These are phyloP conservation scores for Puya raimondii DNA, from an alignment of 176 grass and related monocot species.

Conservation along the genomic window DNA sequence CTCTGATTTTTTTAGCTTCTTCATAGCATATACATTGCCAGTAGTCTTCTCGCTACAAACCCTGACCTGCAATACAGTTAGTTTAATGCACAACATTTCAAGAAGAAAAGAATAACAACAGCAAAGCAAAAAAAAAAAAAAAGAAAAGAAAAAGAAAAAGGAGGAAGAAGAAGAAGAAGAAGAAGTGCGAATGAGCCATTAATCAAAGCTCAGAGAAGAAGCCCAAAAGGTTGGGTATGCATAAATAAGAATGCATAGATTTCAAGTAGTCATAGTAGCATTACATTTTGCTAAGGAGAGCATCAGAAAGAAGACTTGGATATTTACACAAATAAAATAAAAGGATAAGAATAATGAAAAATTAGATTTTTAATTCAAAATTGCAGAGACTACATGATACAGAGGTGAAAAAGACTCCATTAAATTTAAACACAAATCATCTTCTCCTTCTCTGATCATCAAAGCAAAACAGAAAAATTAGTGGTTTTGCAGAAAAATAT, in stretches of 20 bases:
- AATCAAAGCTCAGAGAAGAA: too few relatives aligned
- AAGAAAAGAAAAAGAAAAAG: not conserved
- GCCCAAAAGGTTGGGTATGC: too few relatives aligned
- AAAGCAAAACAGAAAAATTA: not conserved
- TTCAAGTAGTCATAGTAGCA: too few relatives aligned
- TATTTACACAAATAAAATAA: not conserved
- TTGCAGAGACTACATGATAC: not conserved
- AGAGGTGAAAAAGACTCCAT: not conserved
- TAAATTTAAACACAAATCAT: not conserved
- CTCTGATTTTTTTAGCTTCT: slow-evolving; percentile 96
- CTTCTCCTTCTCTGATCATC: not conserved
- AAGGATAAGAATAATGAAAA: too few relatives aligned
- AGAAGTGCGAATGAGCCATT: not conserved
- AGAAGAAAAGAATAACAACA: not conserved
- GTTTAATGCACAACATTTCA: not conserved
- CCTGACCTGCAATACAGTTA: slow-evolving; percentile 60
- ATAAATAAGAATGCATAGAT: too few relatives aligned
- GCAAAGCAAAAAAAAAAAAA: not conserved
- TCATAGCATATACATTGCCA: slow-evolving; percentile 93
- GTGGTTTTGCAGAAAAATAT: slow-evolving; percentile 21
- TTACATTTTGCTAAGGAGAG: too few relatives aligned
- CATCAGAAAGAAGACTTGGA: too few relatives aligned
- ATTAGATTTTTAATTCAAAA: not conserved
- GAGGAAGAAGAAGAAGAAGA: not conserved
- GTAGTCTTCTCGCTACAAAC: slow-evolving; percentile 81